Evolutionary conservation across 2,329 filamentous ascomycete species (phyloP), one percentile per base, ranked within the genome.

Genomic region (Diaporthe sp.): DNA sequence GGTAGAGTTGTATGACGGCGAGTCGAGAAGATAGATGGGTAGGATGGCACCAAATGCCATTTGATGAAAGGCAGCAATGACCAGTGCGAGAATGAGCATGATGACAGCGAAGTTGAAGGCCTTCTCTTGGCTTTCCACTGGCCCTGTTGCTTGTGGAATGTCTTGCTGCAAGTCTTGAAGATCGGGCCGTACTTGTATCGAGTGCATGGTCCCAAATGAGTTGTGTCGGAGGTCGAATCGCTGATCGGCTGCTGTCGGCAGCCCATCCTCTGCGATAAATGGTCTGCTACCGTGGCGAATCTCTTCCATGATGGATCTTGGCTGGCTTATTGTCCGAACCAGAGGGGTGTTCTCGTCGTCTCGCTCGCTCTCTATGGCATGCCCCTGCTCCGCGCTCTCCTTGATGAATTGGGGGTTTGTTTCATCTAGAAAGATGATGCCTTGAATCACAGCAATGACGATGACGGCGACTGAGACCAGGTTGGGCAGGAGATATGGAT

Each of bases 381-480:
- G 12, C 77, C 70, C 4, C 69, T 76, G 58, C 77, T 78, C 50
- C 72, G 22, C 50, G 6, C 64, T 22, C 10, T 74, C 47, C 38
- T 77, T 77, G 40, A 54, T 72, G 52, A 61, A 64, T 10, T 77
- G 76, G 8, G 83, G 80, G 42, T 85, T 84, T 0, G 85, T 86
- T 77, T 86, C 85, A 45, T 86, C 84, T 25, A 95, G 84, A 77
- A 94, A 93, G 35, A 94, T 81, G 45, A 90, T 85, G 6, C 91
- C 90, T 25, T 95, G 82, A 3, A 92, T 79, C 19, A 95, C 87
- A 68, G 95, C 94, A 2, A 94, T 77, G 3, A 89, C 77, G 30
- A 95, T 87, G 3, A 95, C 86, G 1, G 83, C 85, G 1, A 92
- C 93, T 72, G 94, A 91, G 30, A 95, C 86, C 19, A 84, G 79